These are phyloP conservation scores for Scleroderma bovista DNA, from an alignment of 768 basidiomycete species.

Conservation along the genomic window DNA sequence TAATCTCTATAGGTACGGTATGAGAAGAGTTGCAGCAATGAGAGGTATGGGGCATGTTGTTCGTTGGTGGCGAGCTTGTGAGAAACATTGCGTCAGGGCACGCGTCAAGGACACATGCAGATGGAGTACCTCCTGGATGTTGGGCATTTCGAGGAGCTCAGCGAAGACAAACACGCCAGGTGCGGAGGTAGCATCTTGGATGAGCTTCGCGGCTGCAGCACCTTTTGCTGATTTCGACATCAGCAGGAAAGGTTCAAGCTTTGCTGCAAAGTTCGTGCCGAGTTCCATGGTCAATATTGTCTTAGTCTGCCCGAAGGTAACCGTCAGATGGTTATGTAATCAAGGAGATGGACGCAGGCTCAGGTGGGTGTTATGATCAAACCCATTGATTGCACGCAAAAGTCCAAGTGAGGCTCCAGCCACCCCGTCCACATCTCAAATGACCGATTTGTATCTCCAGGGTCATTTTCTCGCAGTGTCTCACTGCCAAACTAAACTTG, in stretches of 20 bases:
- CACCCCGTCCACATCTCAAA: too few relatives aligned
- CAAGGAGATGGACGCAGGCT: too few relatives aligned
- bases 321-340: too few relatives aligned
- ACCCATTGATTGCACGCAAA: too few relatives aligned
- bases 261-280: slow-evolving; percentile 55
- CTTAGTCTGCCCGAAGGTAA: too few relatives aligned
- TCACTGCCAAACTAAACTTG: too few relatives aligned
- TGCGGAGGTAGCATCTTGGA: slow-evolving; percentile 82
- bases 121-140: slow-evolving; percentile 72
- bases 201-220: slow-evolving; percentile 84
- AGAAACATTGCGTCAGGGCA: slow-evolving; percentile 1
- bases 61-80: slow-evolving; percentile 64
- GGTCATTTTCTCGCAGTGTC: too few relatives aligned
- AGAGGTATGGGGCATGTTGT: slow-evolving; percentile 54
- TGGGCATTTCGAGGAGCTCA: slow-evolving; percentile 77
- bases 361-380: too few relatives aligned
- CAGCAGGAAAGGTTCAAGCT: slow-evolving; percentile 85
- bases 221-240: slow-evolving; percentile 92
- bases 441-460: too few relatives aligned
- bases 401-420: too few relatives aligned
- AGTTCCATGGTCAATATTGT: slow-evolving; percentile 45
- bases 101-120: neutral
- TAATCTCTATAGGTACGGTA: slow-evolving; percentile 87
- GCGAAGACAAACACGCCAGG: slow-evolving; percentile 90
- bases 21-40: slow-evolving; percentile 80